Evolutionary conservation across 139 green algal genomes (phyloP), one percentile per base, ranked within the genome.

Genomic region (Nannochloris sp.): DNA sequence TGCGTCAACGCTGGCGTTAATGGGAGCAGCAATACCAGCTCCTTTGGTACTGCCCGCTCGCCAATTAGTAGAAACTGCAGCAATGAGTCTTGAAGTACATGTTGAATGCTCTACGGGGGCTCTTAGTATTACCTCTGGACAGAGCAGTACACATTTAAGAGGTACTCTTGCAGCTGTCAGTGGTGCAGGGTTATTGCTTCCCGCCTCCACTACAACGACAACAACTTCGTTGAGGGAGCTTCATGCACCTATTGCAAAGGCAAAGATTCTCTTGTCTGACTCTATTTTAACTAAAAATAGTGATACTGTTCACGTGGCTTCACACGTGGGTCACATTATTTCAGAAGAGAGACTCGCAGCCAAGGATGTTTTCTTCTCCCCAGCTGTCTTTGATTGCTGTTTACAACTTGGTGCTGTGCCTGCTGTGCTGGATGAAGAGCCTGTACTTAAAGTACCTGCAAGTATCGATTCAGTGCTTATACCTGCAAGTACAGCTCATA

Each of bases 391-490:
- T 19, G 83, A 90, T 67, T 65, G 44, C 38, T 63, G 71, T 24
- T 72, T 90, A 48, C 83, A 90, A 42, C 67, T 90, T 23, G 83
- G 66, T 4, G 79, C 76, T 10, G 61, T 78, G 9, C 56, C 45
- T 0, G 33, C 39, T 3, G 34, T 54, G 15, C n/a, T n/a, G n/a
- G 36, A 32, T 6, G 14, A 35, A 6, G 59, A 62, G 0, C 14
- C 39, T 4, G 29, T 29, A 25, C 60, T 75, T 10, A 75, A 68
- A 63, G 68, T 75, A 45, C 68, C 68, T 3, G 59, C 68, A 19
- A 57, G 57, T 25, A 54, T 75, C 4, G 14, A 75, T 14, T 45
- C 35, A 0, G 31, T 75, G 6, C 3, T 54, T 15, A 54, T 75
- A 23, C 57, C 66, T 10, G 13, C 2, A 10, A n/a, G n/a, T n/a